Evolutionary conservation across 163 green algal species (phyloP).

Genomic region (Scenedesmus sp.): DNA sequence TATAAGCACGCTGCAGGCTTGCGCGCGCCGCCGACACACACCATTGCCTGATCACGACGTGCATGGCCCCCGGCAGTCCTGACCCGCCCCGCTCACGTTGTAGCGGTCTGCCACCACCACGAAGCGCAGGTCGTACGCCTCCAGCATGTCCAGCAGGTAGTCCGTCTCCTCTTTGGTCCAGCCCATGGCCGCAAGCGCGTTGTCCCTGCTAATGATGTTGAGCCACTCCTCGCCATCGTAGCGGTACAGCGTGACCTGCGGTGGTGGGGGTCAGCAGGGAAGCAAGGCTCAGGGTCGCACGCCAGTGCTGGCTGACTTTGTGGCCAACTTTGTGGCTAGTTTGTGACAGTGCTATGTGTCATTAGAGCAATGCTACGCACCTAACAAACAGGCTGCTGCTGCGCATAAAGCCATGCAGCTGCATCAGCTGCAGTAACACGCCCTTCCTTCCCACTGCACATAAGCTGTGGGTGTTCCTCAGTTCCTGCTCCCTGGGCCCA

Average conservation of each 20-base stretch:
- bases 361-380: neutral
- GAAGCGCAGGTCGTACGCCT: conserved; percentile 91
- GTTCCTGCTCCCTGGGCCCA: neutral
- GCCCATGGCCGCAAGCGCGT: conserved; percentile 24
- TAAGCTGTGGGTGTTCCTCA: too few species aligned
- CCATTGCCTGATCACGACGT: too few species aligned
- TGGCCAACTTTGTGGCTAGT: too few species aligned
- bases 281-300: neutral
- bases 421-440: neutral
- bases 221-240: conserved; percentile 95
- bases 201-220: conserved; percentile 69
- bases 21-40: too few species aligned
- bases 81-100: conserved; percentile 63
- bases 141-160: conserved; percentile 92
- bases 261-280: neutral
- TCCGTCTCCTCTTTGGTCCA: conserved; percentile 95
- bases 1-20: too few species aligned
- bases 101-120: conserved; percentile 93
- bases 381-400: neutral
- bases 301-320: too few species aligned
- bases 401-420: neutral
- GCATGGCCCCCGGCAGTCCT: too few species aligned
- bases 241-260: conserved; percentile 66
- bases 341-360: neutral
- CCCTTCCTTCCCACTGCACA: too few species aligned